Conservation (phyloP, 768 basidiomycete species). For the Hortiboletus campestris region DNA sequence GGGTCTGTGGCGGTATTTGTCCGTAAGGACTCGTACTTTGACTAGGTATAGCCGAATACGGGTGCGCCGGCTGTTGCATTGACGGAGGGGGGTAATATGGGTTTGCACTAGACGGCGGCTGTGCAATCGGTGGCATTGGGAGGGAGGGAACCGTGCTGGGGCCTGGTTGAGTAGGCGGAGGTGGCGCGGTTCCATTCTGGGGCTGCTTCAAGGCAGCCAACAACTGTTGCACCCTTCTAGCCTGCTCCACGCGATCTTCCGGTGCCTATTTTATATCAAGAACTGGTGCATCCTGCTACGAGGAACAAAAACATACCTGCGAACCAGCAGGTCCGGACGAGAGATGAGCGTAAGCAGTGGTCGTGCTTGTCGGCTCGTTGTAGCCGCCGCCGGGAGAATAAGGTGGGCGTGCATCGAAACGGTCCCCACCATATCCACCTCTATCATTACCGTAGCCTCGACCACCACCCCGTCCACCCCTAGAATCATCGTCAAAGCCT, state of each 20-base stretch:
- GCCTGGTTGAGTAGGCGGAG: conserved; percentile 26
- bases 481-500: conserved; percentile 37
- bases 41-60: conserved; percentile 24
- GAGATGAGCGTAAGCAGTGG: conserved; percentile 27
- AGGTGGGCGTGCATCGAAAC: conserved; percentile 42
- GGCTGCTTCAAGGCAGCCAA: conserved; percentile 80
- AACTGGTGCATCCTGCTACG: background rate
- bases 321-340: conserved; percentile 16
- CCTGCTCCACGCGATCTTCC: conserved; percentile 86
- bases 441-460: conserved; percentile 39
- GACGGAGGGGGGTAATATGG: conserved; percentile 46
- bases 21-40: conserved; percentile 27
- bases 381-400: conserved; percentile 26
- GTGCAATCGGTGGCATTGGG: conserved; percentile 36
- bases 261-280: conserved; percentile 14
- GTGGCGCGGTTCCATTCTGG: conserved; percentile 32
- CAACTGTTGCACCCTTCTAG: conserved; percentile 80
- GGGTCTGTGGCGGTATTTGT: conserved; percentile 28
- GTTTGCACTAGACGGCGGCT: conserved; percentile 26
- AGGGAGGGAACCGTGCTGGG: conserved; percentile 36
- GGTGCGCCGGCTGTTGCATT: conserved; percentile 25
- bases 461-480: conserved; percentile 36
- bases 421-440: conserved; percentile 44
- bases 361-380: conserved; percentile 25
- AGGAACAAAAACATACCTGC: conserved; percentile 29